phyloP scores from a whole-genome alignment of 805 yeast genomes.

The Debaryomyces maramus region DNA sequence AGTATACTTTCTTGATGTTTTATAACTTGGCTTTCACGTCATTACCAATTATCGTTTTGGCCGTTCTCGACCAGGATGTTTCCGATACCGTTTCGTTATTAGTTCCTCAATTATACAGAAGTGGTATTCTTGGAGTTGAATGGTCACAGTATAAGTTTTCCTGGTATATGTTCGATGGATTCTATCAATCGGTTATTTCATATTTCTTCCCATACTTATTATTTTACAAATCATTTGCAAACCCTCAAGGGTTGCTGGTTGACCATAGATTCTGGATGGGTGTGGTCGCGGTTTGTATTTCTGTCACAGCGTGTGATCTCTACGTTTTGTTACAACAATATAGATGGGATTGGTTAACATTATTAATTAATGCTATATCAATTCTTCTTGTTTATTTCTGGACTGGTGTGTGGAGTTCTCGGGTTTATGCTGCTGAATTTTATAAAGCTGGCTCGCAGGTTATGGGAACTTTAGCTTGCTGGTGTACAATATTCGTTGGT shows the following conservation, averaged over 20 bases:
- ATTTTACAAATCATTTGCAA: conserved; percentile 42
- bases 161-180: conserved; percentile 65
- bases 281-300: conserved; percentile 55
- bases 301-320: conserved; percentile 64
- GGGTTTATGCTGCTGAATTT: conserved; percentile 53
- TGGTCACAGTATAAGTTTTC: conserved; percentile 63
- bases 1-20: conserved; percentile 75
- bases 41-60: conserved; percentile 71
- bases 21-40: conserved; percentile 82
- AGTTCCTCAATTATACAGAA: conserved; percentile 68
- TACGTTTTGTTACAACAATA: conserved; percentile 67
- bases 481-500: conserved; percentile 65
- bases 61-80: conserved; percentile 75
- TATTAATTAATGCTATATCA: conserved; percentile 54
- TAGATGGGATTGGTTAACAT: conserved; percentile 76
- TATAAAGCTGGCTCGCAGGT: conserved; percentile 63
- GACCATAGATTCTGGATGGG: conserved; percentile 77
- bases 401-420: conserved; percentile 77
- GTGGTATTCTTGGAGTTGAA: conserved; percentile 63
- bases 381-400: conserved; percentile 62
- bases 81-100: conserved; percentile 61
- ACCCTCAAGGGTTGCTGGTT: conserved; percentile 54
- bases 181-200: conserved; percentile 68
- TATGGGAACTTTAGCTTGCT: conserved; percentile 60
- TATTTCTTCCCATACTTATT: conserved; percentile 67